phyloP scores from a whole-genome alignment of 2,329 filamentous ascomycete species.

The Neopestalotiopsis sp. region DNA sequence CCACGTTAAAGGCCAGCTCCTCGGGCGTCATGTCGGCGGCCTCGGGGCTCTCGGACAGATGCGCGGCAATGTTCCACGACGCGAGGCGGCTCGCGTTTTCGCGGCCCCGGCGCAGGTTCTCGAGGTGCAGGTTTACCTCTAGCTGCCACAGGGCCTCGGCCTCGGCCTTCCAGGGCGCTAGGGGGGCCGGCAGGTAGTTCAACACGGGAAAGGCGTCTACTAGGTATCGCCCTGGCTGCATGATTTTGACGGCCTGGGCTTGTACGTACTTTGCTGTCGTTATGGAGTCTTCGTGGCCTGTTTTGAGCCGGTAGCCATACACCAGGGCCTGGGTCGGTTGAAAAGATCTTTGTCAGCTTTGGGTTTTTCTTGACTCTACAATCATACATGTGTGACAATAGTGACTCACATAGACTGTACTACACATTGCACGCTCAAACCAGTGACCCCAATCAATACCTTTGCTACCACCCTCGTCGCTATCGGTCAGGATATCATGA shows the following conservation, averaged over 20 bases:
- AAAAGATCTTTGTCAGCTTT: not conserved
- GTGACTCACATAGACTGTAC: constrained; percentile 36
- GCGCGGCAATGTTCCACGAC: constrained; percentile 40
- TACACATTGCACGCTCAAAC: constrained; percentile 42
- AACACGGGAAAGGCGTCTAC: constrained; percentile 48
- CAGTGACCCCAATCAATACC: constrained; percentile 34
- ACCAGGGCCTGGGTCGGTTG: constrained; percentile 26
- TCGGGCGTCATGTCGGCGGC: constrained; percentile 28
- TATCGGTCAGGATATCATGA: constrained; percentile 42
- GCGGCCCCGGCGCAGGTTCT: constrained; percentile 29
- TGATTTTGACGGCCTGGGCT: constrained; percentile 29
- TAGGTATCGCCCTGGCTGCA: constrained; percentile 39
- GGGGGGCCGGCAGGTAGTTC: constrained; percentile 41
- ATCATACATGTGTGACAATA: too few species aligned
- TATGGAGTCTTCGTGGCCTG: constrained; percentile 30
- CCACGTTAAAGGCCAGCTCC: constrained; percentile 39
- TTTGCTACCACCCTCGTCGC: constrained; percentile 27
- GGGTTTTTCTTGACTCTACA: not conserved
- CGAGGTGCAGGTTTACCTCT: constrained; percentile 31
- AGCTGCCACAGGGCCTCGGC: constrained; percentile 33
- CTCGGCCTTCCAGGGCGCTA: constrained; percentile 41
- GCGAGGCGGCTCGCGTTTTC: constrained; percentile 17
- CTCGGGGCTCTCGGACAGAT: constrained; percentile 27
- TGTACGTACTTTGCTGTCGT: constrained; percentile 30
- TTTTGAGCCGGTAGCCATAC: constrained; percentile 41